Evolutionary conservation across 345 rosid species (phyloP).

Genomic region (Luvunga scandens): DNA sequence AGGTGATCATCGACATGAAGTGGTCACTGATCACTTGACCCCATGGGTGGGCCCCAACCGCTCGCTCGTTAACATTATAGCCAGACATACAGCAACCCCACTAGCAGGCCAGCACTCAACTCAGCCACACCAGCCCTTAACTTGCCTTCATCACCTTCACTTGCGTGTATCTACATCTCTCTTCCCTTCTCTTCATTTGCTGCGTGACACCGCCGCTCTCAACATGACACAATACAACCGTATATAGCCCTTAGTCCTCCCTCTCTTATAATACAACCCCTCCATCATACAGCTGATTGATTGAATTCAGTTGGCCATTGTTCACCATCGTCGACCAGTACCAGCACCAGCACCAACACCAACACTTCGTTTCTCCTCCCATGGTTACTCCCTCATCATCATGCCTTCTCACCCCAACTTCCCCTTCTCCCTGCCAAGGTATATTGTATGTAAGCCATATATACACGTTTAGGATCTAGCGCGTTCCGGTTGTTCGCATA

Average conservation of each 20-base stretch:
- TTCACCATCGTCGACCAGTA: too few relatives aligned
- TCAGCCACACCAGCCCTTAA: not conserved
- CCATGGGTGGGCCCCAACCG: not conserved
- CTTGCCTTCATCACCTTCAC: not conserved
- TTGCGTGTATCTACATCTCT: not conserved
- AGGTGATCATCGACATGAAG: not conserved
- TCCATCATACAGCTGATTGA: too few relatives aligned
- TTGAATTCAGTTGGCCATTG: too few relatives aligned
- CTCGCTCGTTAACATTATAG: not conserved
- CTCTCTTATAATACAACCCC: too few relatives aligned
- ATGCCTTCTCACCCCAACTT: constrained; percentile 37
- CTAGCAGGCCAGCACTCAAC: too few relatives aligned
- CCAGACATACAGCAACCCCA: not conserved
- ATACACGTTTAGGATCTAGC: too few relatives aligned
- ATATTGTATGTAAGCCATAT: too few relatives aligned
- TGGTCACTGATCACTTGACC: not conserved
- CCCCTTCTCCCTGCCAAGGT: constrained; percentile 46
- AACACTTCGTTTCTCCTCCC: constrained; percentile 18
- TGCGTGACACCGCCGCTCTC: not conserved
- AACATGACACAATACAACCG: too few relatives aligned
- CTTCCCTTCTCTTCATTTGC: not conserved
- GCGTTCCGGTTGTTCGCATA: too few relatives aligned
- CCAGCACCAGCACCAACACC: not conserved
- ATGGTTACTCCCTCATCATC: constrained; percentile 40
- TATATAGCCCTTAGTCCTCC: too few relatives aligned